Evolutionary conservation across 192 early-diverging fungal species (phyloP).

Genomic region (Piromyces finnis): DNA sequence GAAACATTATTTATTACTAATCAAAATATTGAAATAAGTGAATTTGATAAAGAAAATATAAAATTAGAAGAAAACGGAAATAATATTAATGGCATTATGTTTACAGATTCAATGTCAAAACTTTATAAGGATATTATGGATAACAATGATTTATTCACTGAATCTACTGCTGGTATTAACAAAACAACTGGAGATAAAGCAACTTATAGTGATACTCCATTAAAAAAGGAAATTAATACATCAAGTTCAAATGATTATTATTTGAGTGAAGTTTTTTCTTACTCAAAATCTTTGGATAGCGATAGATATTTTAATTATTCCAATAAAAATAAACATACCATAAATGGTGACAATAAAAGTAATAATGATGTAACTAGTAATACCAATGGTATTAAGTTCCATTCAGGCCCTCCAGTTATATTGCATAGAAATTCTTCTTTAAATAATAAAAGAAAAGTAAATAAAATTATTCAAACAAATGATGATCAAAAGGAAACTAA

Average conservation of each 20-base stretch:
- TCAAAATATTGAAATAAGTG: not conserved
- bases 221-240: not conserved
- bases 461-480: too few relatives aligned
- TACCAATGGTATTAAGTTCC: too few relatives aligned
- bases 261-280: not conserved
- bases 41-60: not conserved
- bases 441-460: too few relatives aligned
- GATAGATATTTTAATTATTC: not conserved
- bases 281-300: not conserved
- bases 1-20: not conserved
- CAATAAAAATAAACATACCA: not conserved
- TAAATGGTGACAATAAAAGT: not conserved
- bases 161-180: not conserved
- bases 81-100: not conserved
- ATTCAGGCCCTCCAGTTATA: too few relatives aligned
- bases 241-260: not conserved
- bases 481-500: too few relatives aligned
- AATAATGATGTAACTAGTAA: not conserved
- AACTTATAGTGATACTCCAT: not conserved
- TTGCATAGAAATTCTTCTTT: too few relatives aligned
- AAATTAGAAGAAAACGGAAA: not conserved
- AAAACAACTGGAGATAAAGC: not conserved
- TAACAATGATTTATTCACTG: not conserved
- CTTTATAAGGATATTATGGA: not conserved
- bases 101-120: not conserved